These are phyloP conservation scores for Adansonia digitata DNA, from an alignment of 345 rosid genomes.

Conservation along the genomic window DNA sequence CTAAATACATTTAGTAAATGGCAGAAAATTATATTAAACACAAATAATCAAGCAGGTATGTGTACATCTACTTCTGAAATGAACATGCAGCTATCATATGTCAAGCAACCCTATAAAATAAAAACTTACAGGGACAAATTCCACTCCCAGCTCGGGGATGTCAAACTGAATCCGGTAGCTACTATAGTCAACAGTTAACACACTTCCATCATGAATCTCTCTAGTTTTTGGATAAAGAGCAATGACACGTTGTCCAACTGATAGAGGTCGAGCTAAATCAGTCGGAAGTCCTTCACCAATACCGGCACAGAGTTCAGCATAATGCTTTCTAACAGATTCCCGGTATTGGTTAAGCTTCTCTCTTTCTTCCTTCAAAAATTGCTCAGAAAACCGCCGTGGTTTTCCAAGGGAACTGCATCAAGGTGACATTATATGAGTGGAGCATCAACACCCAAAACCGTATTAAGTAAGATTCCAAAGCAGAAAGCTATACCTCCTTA, in stretches of 20 bases:
- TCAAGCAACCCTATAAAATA: background rate
- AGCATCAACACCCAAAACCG: background rate
- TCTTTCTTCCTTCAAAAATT: conserved; percentile 75
- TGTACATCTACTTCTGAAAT: background rate
- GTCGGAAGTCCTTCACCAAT: conserved; percentile 74
- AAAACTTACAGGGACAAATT: conserved; percentile 61
- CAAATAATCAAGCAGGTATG: background rate
- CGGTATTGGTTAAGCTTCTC: conserved; percentile 68
- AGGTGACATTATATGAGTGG: conserved; percentile 8
- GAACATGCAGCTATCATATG: conserved; percentile 3
- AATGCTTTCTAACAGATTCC: conserved; percentile 72
- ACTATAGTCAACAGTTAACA: conserved; percentile 62
- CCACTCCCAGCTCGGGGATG: conserved; percentile 58
- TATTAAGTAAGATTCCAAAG: background rate
- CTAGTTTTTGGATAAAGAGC: conserved; percentile 66
- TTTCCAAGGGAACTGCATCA: conserved; percentile 76
- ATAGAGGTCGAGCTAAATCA: conserved; percentile 72
- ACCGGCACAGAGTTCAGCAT: conserved; percentile 61
- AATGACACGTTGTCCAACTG: conserved; percentile 67
- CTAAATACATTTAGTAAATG: background rate
- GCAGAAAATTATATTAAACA: background rate
- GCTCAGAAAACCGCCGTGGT: conserved; percentile 74
- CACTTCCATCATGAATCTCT: conserved; percentile 72
- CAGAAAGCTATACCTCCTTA: conserved; percentile 48
- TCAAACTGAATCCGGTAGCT: conserved; percentile 65